These are phyloP conservation scores for Beauveria brongniartii DNA, from an alignment of 2,329 filamentous ascomycete species.

Conservation along the genomic window DNA sequence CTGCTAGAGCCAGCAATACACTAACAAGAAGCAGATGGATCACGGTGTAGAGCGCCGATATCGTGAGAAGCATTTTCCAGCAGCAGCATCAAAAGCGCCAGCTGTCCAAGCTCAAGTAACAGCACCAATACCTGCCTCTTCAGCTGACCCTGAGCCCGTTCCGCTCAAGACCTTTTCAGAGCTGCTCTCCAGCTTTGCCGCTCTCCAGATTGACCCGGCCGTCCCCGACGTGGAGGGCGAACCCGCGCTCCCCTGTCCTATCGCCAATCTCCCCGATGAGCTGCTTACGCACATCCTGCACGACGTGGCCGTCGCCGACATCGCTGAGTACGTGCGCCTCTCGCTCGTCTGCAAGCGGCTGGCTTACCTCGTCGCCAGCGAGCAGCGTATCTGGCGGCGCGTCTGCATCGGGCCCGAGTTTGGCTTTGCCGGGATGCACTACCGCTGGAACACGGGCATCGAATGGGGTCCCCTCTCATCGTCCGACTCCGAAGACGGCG, in stretches of 20 bases:
- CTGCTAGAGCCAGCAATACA: background rate
- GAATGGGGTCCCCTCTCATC: slow-evolving; percentile 41
- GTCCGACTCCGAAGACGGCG: slow-evolving; percentile 15
- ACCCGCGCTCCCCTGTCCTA: slow-evolving; percentile 68
- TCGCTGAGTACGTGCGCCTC: slow-evolving; percentile 67
- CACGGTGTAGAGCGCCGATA: slow-evolving; percentile 76
- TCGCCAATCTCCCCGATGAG: slow-evolving; percentile 72
- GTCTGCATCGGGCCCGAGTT: slow-evolving; percentile 62
- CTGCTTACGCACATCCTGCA: slow-evolving; percentile 72
- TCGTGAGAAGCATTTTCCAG: slow-evolving; percentile 81
- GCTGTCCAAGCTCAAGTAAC: slow-evolving; percentile 10
- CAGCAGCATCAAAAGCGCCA: slow-evolving; percentile 38
- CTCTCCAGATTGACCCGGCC: slow-evolving; percentile 57
- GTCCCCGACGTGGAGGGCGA: slow-evolving; percentile 64
- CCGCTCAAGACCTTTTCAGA: slow-evolving; percentile 51
- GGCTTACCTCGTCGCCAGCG: slow-evolving; percentile 74
- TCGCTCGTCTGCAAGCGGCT: slow-evolving; percentile 79
- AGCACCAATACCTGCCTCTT: slow-evolving; percentile 29
- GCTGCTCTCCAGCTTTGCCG: slow-evolving; percentile 68
- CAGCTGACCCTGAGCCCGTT: slow-evolving; percentile 17
- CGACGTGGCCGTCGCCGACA: slow-evolving; percentile 64
- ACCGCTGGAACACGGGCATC: slow-evolving; percentile 60
- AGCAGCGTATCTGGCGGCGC: slow-evolving; percentile 79
- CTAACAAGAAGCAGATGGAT: slow-evolving; percentile 56
- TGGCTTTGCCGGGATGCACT: slow-evolving; percentile 79